Evolutionary conservation across 2,329 filamentous ascomycete species (phyloP).

Genomic region (Alternaria tenuissima): DNA sequence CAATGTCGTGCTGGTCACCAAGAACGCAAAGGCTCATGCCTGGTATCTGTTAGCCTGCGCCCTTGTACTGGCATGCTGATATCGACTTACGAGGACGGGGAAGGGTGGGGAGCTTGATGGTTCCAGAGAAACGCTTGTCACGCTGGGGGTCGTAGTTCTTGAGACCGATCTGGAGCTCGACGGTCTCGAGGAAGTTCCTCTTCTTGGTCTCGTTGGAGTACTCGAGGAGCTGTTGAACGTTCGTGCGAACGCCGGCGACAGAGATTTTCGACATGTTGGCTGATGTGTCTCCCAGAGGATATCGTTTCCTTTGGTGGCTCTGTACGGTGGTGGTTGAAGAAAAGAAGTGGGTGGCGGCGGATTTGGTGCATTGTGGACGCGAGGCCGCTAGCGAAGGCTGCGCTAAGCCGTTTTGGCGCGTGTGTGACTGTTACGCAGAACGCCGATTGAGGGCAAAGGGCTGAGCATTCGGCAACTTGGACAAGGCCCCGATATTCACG

Average conservation of each 20-base stretch:
- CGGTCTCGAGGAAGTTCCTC: constrained; percentile 96
- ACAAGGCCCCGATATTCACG: background rate
- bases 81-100: constrained; percentile 68
- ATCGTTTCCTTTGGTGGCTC: constrained; percentile 50
- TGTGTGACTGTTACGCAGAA: too few species aligned
- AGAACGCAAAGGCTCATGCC: constrained; percentile 68
- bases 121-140: constrained; percentile 99
- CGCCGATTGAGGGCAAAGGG: too few species aligned
- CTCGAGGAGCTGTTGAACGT: constrained; percentile 92
- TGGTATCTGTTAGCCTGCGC: constrained; percentile 19
- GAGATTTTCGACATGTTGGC: constrained; percentile 82
- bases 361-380: constrained; percentile 27
- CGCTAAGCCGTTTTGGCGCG: constrained; percentile 21
- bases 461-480: background rate
- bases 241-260: constrained; percentile 92
- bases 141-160: constrained; percentile 80
- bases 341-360: constrained; percentile 20
- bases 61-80: background rate
- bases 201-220: constrained; percentile 97
- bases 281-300: constrained; percentile 60
- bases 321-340: constrained; percentile 44
- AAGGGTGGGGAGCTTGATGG: constrained; percentile 91
- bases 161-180: constrained; percentile 69
- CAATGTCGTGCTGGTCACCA: constrained; percentile 97
- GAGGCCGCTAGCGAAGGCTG: constrained; percentile 19